A percentile compares a stretch with the other conserved stretches of the same genome.
phyloP scores from a whole-genome alignment of 371 early-diverging fungal genomes.

The Syncephalastrum racemosum region DNA sequence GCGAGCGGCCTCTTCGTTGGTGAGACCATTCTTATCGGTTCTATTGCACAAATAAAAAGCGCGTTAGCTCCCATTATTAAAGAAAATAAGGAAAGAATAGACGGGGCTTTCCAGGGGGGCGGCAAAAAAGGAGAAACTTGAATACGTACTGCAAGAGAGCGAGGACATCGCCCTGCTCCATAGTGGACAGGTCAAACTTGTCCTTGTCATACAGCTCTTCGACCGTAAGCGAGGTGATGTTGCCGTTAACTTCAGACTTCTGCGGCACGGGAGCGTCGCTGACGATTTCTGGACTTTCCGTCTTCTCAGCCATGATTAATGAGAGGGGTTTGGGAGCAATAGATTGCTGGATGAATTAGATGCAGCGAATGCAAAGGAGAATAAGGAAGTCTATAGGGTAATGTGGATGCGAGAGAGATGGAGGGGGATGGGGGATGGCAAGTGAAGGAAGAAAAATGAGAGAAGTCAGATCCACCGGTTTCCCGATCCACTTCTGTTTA shows the following conservation, averaged over 20 bases:
- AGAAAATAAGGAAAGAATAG: slow-evolving; percentile 4
- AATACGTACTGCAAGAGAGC: slow-evolving; percentile 57
- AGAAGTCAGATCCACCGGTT: neutral
- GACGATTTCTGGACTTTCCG: slow-evolving; percentile 13
- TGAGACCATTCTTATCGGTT: slow-evolving; percentile 56
- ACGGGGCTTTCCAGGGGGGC: neutral
- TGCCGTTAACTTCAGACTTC: slow-evolving; percentile 13
- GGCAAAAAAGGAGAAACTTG: slow-evolving; percentile 8
- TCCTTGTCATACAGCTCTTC: slow-evolving; percentile 79
- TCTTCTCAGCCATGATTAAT: slow-evolving; percentile 23
- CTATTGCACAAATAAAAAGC: slow-evolving; percentile 34
- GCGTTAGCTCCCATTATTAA: neutral
- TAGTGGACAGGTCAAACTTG: slow-evolving; percentile 72
- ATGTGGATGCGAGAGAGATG: slow-evolving; percentile 1
- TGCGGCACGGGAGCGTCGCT: slow-evolving; percentile 8
- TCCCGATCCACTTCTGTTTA: slow-evolving; percentile 6
- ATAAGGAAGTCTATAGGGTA: slow-evolving; percentile 5
- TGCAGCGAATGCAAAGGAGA: slow-evolving; percentile 9
- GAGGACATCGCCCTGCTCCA: slow-evolving; percentile 65
- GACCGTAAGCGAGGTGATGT: slow-evolving; percentile 32
- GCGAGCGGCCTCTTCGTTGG: slow-evolving; percentile 54
- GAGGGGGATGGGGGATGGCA: slow-evolving; percentile 1
- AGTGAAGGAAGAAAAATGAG: slow-evolving; percentile 7
- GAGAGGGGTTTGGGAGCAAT: slow-evolving; percentile 2
- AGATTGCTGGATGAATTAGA: slow-evolving; percentile 5